Base-by-base conservation (phyloP, 148 eudicot genomes). In the Limonium bicolor region DNA sequence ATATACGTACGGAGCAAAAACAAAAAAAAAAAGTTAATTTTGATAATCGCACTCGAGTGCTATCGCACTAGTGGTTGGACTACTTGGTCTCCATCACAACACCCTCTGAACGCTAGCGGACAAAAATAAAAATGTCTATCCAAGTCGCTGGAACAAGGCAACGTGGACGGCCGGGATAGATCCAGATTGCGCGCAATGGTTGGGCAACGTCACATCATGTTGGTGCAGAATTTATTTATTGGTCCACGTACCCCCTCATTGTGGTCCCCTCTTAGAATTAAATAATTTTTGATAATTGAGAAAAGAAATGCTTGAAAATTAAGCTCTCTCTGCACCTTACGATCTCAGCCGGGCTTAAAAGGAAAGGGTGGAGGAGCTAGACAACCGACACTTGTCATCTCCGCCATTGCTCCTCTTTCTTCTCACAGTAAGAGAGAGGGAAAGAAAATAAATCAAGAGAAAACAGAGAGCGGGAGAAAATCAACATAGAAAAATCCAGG, bases 331-430 rank as follows among this genome's bases (percentile, higher is more conserved):
- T n/a, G n/a, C n/a, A n/a, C n/a, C n/a, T n/a, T n/a, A n/a, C n/a
- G n/a, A n/a, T n/a, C n/a, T n/a, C n/a, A n/a, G n/a, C n/a, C n/a
- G n/a, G n/a, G n/a, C n/a, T 43, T 21, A 43, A 13, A n/a, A 23
- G 4, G 11, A 31, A 14, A 13, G 48, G 20, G 20, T 20, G 50
- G 20, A 46, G 43, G 29, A 15, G 38, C 50, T 59, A 41, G 46
- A 57, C 55, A 53, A 18, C 22, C 64, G 73, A 72, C 78, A 72
- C 73, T 52, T 72, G 78, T 60, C 70, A 30, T 28, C 53, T n/a
- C 16, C 32, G n/a, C n/a, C 54, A 26, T n/a, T 18, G 13, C 18
- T 1, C 12, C 2, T 28, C 18, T 13, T 20, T 26, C 18, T 21
- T 20, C 13, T 25, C 12, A n/a, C 38, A 21, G 40, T 29, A 20